Evolutionary conservation across 2,329 filamentous ascomycete genomes (phyloP), one percentile per base, ranked within the genome.

Genomic region (Alternaria brassicicola): DNA sequence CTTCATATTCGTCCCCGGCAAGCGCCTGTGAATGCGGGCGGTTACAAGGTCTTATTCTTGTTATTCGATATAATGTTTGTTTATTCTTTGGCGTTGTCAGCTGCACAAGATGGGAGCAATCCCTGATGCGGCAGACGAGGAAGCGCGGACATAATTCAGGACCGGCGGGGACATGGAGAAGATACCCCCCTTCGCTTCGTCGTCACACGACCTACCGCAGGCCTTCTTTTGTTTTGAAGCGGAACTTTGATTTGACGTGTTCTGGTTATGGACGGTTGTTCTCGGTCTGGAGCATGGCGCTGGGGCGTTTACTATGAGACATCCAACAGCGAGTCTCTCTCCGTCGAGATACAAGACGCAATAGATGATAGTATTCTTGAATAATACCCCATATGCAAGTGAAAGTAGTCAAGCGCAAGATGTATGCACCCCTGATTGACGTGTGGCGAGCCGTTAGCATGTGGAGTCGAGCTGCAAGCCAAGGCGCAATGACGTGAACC

Each of bases 1-100:
- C 25, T 99, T 99, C 81, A 93, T 97, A 68, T 89, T 99, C 57
- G 95, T 99, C 4, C 95, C 95, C 1, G 94, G 95, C 53, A 96
- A 91, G 76, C 84, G 90, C 61, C 83, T 96, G 42, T 95, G 45
- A 56, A 38, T 19, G 39, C 33, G 19, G 17, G 23, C 45, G 47
- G 23, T 23, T 21, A 33, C n/a, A 39, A 41, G 53, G 55, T 28
- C 43, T 39, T 38, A n/a, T 39, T 50, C 39, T 50, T 49, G 51
- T 48, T 52, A 41, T 53, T 31, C 26, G 59, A 63, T 66, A 57
- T 69, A 63, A 68, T 69, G 61, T 61, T 57, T 64, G 52, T 60
- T 56, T 53, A 23, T 59, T 63, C 45, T 50, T 59, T 60, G 60
- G 62, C 55, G 59, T 62, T 47, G 23, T 45, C 52, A 54, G 28